Conservation (phyloP, 2,329 filamentous ascomycete genomes). For the Verticillium tricorpus region DNA sequence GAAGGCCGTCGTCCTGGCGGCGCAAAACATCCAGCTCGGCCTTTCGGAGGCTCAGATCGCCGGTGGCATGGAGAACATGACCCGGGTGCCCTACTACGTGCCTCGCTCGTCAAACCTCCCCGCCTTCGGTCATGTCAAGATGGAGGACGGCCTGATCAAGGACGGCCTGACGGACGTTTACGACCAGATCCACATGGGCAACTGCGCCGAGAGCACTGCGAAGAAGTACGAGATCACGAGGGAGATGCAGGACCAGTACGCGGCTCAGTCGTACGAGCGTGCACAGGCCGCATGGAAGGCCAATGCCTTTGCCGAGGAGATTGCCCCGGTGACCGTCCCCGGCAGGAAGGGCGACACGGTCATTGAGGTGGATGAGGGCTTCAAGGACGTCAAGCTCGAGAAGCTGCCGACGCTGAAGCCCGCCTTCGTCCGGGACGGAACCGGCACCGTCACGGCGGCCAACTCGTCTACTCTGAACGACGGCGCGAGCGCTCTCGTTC, state of each 20-base stretch:
- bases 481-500: conserved; percentile 82
- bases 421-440: conserved; percentile 81
- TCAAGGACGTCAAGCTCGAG: conserved; percentile 78
- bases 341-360: conserved; percentile 77
- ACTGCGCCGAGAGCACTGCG: conserved; percentile 90
- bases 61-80: conserved; percentile 99
- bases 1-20: conserved; percentile 86
- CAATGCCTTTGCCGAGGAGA: conserved; percentile 81
- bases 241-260: conserved; percentile 86
- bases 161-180: conserved; percentile 96
- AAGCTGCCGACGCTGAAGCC: conserved; percentile 86
- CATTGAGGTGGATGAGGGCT: conserved; percentile 83
- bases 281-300: conserved; percentile 86
- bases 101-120: conserved; percentile 77
- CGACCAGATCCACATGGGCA: conserved; percentile 96
- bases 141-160: conserved; percentile 90
- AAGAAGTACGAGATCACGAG: conserved; percentile 79
- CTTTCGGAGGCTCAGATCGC: conserved; percentile 84
- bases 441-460: conserved; percentile 87
- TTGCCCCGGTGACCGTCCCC: conserved; percentile 81
- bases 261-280: conserved; percentile 82
- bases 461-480: conserved; percentile 95
- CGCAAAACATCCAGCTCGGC: conserved; percentile 91
- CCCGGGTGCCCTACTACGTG: conserved; percentile 84
- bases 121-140: conserved; percentile 78